These are phyloP conservation scores for Niveomyces coronatus DNA, from an alignment of 2,329 filamentous ascomycete genomes.

Conservation along the genomic window DNA sequence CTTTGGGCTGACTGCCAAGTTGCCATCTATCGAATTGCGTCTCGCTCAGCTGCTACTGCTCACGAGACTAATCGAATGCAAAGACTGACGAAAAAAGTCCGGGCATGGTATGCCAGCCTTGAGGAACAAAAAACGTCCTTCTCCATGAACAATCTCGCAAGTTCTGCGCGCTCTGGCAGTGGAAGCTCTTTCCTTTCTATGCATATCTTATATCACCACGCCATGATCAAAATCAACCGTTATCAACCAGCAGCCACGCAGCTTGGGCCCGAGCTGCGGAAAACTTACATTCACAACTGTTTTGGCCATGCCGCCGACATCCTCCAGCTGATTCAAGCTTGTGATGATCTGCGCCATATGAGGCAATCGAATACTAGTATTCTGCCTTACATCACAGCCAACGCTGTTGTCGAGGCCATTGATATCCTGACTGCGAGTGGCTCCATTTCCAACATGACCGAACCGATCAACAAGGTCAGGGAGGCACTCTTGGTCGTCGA, in stretches of 20 bases:
- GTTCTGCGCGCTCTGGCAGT: slow-evolving; percentile 40
- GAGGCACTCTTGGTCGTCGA: slow-evolving; percentile 44
- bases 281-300: slow-evolving; percentile 36
- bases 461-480: slow-evolving; percentile 42
- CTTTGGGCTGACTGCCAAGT: slow-evolving; percentile 56
- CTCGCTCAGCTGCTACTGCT: slow-evolving; percentile 17
- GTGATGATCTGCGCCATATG: slow-evolving; percentile 27
- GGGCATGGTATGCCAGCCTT: slow-evolving; percentile 48
- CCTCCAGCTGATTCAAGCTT: slow-evolving; percentile 34
- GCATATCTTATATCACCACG: slow-evolving; percentile 56
- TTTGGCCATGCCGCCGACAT: slow-evolving; percentile 42
- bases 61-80: slow-evolving; percentile 27
- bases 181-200: slow-evolving; percentile 51
- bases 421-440: slow-evolving; percentile 57
- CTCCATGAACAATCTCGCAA: slow-evolving; percentile 45
- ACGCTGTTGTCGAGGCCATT: slow-evolving; percentile 50
- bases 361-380: slow-evolving; percentile 27
- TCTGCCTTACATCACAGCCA: slow-evolving; percentile 52
- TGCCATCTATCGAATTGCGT: slow-evolving; percentile 37
- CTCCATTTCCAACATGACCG: slow-evolving; percentile 36
- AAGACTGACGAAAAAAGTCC: slow-evolving; percentile 38
- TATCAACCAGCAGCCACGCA: slow-evolving; percentile 35
- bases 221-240: slow-evolving; percentile 55
- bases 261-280: slow-evolving; percentile 29
- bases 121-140: slow-evolving; percentile 46